These are phyloP conservation scores for Lagerstroemia fauriei DNA, from an alignment of 441 rosid genomes.

Conservation along the genomic window DNA sequence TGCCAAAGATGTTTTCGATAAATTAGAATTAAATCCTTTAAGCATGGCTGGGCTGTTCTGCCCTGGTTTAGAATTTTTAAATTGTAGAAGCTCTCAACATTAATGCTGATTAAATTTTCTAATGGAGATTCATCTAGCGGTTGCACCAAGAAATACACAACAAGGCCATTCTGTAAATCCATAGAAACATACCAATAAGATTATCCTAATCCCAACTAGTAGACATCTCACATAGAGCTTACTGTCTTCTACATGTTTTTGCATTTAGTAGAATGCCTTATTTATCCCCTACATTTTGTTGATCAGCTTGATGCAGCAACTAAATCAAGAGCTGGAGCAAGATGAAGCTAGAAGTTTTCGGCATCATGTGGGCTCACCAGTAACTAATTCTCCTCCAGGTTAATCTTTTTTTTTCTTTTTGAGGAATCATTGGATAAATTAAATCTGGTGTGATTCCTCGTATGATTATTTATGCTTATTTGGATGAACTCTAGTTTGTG, in stretches of 20 bases:
- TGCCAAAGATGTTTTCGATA: neutral
- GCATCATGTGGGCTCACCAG: conserved; percentile 75
- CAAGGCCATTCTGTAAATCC: neutral
- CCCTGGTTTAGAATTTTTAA: neutral
- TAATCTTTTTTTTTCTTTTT: conserved; percentile 24
- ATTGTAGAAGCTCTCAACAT: no score
- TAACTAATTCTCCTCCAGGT: conserved; percentile 85
- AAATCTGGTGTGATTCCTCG: neutral
- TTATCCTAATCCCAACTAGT: neutral
- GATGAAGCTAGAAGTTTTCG: conserved; percentile 59
- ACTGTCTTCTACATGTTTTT: conserved; percentile 7
- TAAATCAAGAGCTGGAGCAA: conserved; percentile 73
- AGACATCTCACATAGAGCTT: neutral
- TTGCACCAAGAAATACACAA: neutral
- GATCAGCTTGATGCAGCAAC: conserved; percentile 60
- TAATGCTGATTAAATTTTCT: neutral
- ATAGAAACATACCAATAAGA: neutral
- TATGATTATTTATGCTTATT: neutral
- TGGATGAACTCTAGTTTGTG: neutral
- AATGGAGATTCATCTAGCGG: neutral
- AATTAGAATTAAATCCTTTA: neutral
- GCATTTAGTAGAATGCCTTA: neutral
- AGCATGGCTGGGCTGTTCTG: neutral
- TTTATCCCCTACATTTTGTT: conserved; percentile 18
- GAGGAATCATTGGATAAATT: conserved; percentile 8